These are phyloP conservation scores for Rugonectria rugulosa DNA, from an alignment of 2,329 filamentous ascomycete genomes.

Conservation along the genomic window DNA sequence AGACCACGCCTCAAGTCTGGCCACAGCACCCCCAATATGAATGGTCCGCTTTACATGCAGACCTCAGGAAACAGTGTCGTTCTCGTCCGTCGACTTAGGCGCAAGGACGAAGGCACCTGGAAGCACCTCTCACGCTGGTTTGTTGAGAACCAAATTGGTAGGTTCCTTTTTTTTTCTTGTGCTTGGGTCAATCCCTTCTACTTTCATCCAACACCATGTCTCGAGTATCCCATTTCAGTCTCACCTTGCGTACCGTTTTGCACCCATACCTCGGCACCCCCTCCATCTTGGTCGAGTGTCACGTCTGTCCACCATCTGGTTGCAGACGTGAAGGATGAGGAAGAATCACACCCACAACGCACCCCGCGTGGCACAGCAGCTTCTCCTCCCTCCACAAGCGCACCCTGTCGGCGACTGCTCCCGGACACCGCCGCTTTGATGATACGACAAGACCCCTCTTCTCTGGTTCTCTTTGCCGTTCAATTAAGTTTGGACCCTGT, in stretches of 20 bases:
- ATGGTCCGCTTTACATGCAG: conserved; percentile 66
- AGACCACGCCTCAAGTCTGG: conserved; percentile 42
- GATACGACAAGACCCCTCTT: conserved; percentile 16
- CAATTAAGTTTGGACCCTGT: conserved; percentile 17
- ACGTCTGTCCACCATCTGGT: not conserved
- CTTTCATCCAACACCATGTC: not conserved
- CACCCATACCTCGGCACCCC: not conserved
- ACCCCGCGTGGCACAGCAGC: conserved; percentile 37
- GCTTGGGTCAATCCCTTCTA: not conserved
- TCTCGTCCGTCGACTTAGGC: conserved; percentile 64
- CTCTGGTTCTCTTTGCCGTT: not conserved
- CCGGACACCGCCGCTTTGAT: conserved; percentile 22
- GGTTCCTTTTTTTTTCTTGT: conserved; percentile 44
- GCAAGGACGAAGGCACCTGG: conserved; percentile 68
- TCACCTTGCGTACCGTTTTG: conserved; percentile 12
- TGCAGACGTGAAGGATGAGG: not conserved
- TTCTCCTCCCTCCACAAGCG: conserved; percentile 23
- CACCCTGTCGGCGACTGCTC: conserved; percentile 22
- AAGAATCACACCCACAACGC: conserved; percentile 24
- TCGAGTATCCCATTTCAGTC: conserved; percentile 6
- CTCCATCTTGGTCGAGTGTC: conserved; percentile 9
- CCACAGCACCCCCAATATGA: conserved; percentile 54
- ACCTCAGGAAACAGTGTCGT: conserved; percentile 59
- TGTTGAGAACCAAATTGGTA: conserved; percentile 83
- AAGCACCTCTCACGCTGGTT: conserved; percentile 72